Conservation (phyloP, 2,329 filamentous ascomycete genomes). For the Sporothrix brasiliensis region DNA sequence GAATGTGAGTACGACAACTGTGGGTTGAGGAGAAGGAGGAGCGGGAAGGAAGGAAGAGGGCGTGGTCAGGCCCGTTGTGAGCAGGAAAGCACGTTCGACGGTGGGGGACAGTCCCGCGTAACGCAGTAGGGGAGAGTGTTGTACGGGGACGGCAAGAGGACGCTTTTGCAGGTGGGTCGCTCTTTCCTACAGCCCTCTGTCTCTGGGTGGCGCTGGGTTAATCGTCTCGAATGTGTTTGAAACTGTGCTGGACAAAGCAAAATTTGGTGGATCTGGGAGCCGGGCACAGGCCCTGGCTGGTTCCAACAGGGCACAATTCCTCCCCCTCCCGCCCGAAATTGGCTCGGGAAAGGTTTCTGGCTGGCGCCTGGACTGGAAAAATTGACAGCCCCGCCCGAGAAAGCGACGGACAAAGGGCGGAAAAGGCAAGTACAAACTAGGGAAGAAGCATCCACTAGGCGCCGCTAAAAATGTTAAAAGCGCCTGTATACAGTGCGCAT, state of each 20-base stretch:
- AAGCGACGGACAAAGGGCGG: constrained; percentile 12
- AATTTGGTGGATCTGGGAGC: background rate
- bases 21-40: constrained; percentile 21
- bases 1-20: constrained; percentile 11
- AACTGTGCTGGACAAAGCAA: constrained; percentile 24
- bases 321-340: background rate
- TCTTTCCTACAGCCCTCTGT: background rate
- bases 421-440: background rate
- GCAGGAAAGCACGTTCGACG: background rate
- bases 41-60: constrained; percentile 15
- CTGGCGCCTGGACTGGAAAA: constrained; percentile 11
- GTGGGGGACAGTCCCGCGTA: background rate
- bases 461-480: constrained; percentile 12
- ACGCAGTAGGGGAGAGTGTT: too few species aligned
- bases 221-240: constrained; percentile 30
- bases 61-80: background rate
- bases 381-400: background rate
- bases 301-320: background rate
- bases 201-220: constrained; percentile 13
- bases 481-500: background rate
- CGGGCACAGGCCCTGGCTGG: background rate
- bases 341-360: background rate
- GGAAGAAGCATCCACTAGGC: constrained; percentile 21
- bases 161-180: constrained; percentile 22
- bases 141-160: background rate